Percentiles rank a stretch among this genome's conserved stretches.
Conservation (phyloP, 345 rosid species). For the Gossypium bickii region DNA sequence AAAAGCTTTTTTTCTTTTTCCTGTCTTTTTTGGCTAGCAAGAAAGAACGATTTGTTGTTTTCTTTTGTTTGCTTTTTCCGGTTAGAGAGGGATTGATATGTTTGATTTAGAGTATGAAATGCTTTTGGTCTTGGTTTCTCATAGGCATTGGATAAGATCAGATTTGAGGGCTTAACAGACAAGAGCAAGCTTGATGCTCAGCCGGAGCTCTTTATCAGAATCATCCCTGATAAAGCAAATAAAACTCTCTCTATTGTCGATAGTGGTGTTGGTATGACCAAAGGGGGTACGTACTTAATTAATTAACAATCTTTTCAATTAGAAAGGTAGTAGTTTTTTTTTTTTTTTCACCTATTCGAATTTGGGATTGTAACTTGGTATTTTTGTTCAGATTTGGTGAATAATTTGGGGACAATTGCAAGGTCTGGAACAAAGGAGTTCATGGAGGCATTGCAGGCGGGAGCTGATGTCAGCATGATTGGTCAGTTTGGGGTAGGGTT, state of each 20-base stretch:
- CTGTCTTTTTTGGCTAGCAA: not conserved
- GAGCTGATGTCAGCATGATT: conserved; percentile 21
- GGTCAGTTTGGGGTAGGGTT: conserved; percentile 21
- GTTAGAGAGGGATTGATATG: not conserved
- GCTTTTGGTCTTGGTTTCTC: not conserved
- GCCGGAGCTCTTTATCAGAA: conserved; percentile 35
- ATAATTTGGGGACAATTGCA: conserved; percentile 19
- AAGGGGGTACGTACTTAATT: conserved; percentile 26
- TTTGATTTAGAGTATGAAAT: not conserved
- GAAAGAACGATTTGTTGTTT: not conserved
- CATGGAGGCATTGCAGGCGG: conserved; percentile 19
- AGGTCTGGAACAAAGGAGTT: conserved; percentile 20
- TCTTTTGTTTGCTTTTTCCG: not conserved
- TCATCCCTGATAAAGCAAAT: conserved; percentile 33
- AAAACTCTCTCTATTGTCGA: conserved; percentile 34
- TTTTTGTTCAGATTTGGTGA: conserved; percentile 4
- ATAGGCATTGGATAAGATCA: conserved; percentile 36
- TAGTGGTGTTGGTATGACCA: conserved; percentile 40
- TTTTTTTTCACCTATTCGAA: not conserved
- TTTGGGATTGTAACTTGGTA: not conserved
- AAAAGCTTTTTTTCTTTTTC: not conserved
- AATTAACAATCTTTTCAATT: not conserved
- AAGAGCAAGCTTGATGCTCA: conserved; percentile 26
- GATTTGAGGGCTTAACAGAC: conserved; percentile 36
- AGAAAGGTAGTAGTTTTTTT: too few species aligned